Evolutionary conservation across 495 filamentous ascomycete species (phyloP), one percentile per base, ranked within the genome.

Genomic region (Xylaria bambusicola): DNA sequence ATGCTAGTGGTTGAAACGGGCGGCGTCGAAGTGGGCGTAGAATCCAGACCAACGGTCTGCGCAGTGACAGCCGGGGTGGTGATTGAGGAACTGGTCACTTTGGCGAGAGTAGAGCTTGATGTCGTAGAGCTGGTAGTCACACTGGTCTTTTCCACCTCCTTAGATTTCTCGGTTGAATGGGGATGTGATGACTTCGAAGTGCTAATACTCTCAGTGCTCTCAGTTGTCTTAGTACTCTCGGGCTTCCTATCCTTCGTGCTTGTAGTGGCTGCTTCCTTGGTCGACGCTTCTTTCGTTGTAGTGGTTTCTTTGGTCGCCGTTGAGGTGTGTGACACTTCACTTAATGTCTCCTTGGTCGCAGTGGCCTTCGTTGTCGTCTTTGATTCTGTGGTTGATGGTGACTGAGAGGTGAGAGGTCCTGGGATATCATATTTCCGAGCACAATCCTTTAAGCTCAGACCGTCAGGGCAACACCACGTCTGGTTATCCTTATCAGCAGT

Each of bases 381-480:
- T 15, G 66, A 66, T n/a, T n/a, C n/a, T n/a, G n/a, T n/a, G 1
- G 68, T 45, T 48, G 62, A 49, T 1, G 65, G 33, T 2, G 67
- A 69, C 58, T 77, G 66, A 50, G 71, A 69, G 26, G 72, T 68
- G 38, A 81, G 72, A 36, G 69, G 66, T 2, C 74, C 75, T 12
- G 62, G 56, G 40, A 80, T 65, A 38, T 54, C 64, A 42, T 75
- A 79, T 18, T 66, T 70, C 38, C 58, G 54, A 47, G 78, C 78
- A 67, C 78, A 81, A n/a, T 71, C 65, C 40, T 52, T 56, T 45
- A 79, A 63, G 42, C 66, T 67, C 69, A 77, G 71, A 40, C 61
- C 70, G 18, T 79, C 63, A 31, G 75, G 75, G 70, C 78, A 81
- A 68, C 78, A 81, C 74, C 72, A 77, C 18, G 77, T 79, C 52